Base-by-base conservation (phyloP, 345 rosid genomes). In the Rhodamnia argentea region DNA sequence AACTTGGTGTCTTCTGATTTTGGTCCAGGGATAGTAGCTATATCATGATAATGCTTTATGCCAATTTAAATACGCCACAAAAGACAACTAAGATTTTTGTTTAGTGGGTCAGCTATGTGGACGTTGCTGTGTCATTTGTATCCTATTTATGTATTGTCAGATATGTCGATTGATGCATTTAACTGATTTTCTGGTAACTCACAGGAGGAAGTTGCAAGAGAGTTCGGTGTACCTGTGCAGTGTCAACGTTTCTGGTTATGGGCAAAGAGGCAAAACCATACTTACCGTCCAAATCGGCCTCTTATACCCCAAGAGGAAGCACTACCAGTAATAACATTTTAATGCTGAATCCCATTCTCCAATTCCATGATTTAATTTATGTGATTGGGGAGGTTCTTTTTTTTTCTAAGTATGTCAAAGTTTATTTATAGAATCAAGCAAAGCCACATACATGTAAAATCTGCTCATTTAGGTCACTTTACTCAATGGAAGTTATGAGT, bases 221-320 rank as follows among this genome's bases (percentile, higher is more conserved):
- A 94, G 88, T 96, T 96, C 85, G 98, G 96, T 75, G 90, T 97
- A 78, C 98, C 99, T 22, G 93, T 97, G 81, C 96, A 94, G 85
- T 93, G 83, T 90, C 99, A 94, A 88, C 93, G 99, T 57, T 97
- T 92, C 88, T 97, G 99, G 99, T 90, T 94, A 75, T 97, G 99
- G 99, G 99, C 98, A 83, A 97, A 97, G 95, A 92, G 99, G 70
- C 99, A 94, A 88, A 96, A 97, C 91, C 96, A 96, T 89, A 97
- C 99, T 11, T 96, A 96, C 87, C 99, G 99, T 87, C 99, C 98
- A 29, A 94, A 96, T 89, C 93, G 98, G 32, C 99, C 99, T 62
- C 85, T 97, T 85, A 91, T 92, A 60, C 91, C 96, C 29, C 96
- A 90, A 83, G 99, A 97, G 90, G 99, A 97, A 91, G 87, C 94